Percentiles rank a stretch among this genome's conserved stretches.
Conservation (phyloP, 345 rosid species). For the Eucalyptus curtisii region DNA sequence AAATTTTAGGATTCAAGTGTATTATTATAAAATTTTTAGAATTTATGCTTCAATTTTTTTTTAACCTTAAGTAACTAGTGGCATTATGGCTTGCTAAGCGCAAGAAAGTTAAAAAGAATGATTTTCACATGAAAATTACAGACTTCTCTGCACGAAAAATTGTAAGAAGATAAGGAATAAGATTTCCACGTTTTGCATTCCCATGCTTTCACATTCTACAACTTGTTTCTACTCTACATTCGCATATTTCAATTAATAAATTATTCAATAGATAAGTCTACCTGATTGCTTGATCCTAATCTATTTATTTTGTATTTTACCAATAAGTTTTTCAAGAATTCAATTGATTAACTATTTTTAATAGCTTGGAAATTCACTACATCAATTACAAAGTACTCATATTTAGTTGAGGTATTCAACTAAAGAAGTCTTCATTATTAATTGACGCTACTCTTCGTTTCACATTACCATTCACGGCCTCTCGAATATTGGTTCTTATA, state of each 20-base stretch:
- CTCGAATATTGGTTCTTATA: no score
- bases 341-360: not conserved
- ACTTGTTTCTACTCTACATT: not conserved
- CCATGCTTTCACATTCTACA: no score
- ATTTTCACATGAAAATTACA: not conserved
- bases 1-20: not conserved
- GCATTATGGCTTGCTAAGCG: not conserved
- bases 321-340: no score
- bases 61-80: not conserved
- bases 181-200: not conserved
- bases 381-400: not conserved
- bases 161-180: not conserved
- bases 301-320: no score
- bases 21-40: not conserved
- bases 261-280: not conserved
- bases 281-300: no score
- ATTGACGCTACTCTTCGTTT: no score
- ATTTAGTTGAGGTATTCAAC: not conserved
- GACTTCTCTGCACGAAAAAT: not conserved
- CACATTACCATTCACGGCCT: no score
- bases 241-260: no score
- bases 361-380: not conserved
- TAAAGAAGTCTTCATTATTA: not conserved
- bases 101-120: not conserved
- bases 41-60: not conserved